Conservation (phyloP, 2,329 filamentous ascomycete species). For the Alternaria brassicicola region DNA sequence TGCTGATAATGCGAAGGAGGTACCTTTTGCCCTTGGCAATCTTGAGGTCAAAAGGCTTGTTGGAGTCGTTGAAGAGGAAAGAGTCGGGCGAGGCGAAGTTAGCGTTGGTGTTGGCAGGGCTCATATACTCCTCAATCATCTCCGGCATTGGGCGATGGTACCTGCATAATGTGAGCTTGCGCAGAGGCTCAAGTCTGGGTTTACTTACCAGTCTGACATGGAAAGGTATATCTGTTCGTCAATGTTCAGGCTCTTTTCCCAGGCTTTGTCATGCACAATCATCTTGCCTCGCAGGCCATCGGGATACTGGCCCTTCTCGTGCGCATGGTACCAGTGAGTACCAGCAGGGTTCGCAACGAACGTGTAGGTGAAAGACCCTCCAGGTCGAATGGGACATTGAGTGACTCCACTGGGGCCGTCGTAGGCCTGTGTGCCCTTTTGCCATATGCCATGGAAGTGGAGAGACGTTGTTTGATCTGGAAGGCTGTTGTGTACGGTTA, state of each 20-base stretch:
- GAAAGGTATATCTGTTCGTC: constrained; percentile 12
- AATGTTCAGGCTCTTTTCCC: constrained; percentile 49
- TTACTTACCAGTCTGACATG: constrained; percentile 12
- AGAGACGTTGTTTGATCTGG: constrained; percentile 32
- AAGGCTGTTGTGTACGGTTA: constrained; percentile 46
- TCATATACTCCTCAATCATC: constrained; percentile 51
- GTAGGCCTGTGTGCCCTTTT: constrained; percentile 65
- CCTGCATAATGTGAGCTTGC: constrained; percentile 11
- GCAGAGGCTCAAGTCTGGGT: constrained; percentile 18
- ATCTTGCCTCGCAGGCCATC: constrained; percentile 49
- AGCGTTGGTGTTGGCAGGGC: constrained; percentile 49
- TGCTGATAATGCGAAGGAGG: constrained; percentile 69
- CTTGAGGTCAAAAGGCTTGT: constrained; percentile 28
- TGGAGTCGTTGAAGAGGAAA: constrained; percentile 16
- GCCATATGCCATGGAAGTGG: constrained; percentile 59
- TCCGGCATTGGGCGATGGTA: constrained; percentile 14
- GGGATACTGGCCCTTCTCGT: constrained; percentile 55
- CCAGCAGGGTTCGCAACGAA: constrained; percentile 63
- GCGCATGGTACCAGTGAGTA: constrained; percentile 71
- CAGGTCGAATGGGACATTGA: constrained; percentile 63
- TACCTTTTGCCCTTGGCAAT: constrained; percentile 62
- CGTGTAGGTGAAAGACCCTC: constrained; percentile 67
- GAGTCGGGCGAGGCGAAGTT: constrained; percentile 8
- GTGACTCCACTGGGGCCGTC: constrained; percentile 81
- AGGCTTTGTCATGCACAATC: constrained; percentile 47